These are phyloP conservation scores for Mediolabrus comicus DNA, from an alignment of 108 stramenopile genomes.

Conservation along the genomic window DNA sequence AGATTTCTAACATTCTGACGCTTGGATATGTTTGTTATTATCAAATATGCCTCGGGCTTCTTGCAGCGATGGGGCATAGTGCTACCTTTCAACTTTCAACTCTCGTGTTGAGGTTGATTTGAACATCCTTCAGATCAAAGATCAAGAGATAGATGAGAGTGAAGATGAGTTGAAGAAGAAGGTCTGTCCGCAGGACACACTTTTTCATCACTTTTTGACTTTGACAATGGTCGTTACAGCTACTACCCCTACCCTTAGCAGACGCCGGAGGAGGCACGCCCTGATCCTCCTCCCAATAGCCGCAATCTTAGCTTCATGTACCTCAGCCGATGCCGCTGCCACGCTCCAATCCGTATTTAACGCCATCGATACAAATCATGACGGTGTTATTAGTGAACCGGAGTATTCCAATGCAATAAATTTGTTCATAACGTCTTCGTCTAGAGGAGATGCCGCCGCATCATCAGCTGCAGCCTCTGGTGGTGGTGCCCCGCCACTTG, in stretches of 20 bases:
- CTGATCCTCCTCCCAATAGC: not conserved
- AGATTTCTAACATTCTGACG: slow-evolving; percentile 61
- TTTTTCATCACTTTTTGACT: too few relatives aligned
- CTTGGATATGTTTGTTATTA: slow-evolving; percentile 80
- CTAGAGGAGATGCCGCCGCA: not conserved
- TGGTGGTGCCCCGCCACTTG: slow-evolving; percentile 29
- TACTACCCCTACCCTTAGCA: not conserved
- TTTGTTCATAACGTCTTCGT: not conserved
- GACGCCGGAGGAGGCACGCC: not conserved
- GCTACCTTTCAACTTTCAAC: not conserved
- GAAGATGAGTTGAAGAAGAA: too few relatives aligned
- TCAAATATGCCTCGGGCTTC: slow-evolving; percentile 51
- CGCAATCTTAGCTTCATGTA: not conserved
- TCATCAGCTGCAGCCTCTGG: not conserved
- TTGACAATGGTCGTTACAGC: not conserved
- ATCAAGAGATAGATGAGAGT: not conserved
- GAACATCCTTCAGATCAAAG: too few relatives aligned
- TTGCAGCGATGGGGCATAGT: slow-evolving; percentile 3
- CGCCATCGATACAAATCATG: not conserved
- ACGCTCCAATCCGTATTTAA: not conserved
- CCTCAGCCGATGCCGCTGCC: not conserved
- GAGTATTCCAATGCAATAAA: slow-evolving; percentile 2
- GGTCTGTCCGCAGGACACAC: too few relatives aligned
- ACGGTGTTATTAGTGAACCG: not conserved
- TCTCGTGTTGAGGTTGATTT: not conserved